Evolutionary conservation across 768 basidiomycete species (phyloP), one percentile per base, ranked within the genome.

Genomic region (Calocybe gangraenosa): DNA sequence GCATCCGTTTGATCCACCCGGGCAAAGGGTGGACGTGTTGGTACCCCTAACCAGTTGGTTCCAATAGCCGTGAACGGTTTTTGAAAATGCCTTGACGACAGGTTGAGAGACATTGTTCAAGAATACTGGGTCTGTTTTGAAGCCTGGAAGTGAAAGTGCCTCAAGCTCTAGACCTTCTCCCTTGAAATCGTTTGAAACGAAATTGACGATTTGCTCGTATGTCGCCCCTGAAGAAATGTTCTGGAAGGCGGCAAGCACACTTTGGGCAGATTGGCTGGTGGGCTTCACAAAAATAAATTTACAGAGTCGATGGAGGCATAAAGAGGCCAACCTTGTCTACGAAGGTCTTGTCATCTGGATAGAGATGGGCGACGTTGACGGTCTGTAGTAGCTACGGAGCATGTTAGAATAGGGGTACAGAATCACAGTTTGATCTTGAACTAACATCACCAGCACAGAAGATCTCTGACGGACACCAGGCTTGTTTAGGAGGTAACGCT

Each of bases 1-100:
- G 60, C 93, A 97, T 21, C 69, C 73, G 15, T 66, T 71, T 30
- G 65, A 48, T 20, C 68, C 75, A 9, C 65, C 62, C 5, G 49
- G 50, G 61, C 90, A 96, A 7, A 92, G 60, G 0, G 75, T 70
- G 1, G 82, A 78, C 14, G 71, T 56, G 52, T 95, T 92, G 3
- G 92, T 93, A 2, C 70, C 72, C 25, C 90, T 69, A 45, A 87
- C 83, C 6, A 97, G 76, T 43, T 84, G 76, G 0, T 77, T 73
- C 94, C 94, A 97, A 64, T 82, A 93, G 0, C 80, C 75, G 56
- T 95, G 80, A 3, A 96, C 94, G n/a, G 77, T 79, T 49, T 82
- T 71, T 14, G 87, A 65, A 65, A 83, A 97, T 3, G 79, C 85
- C 48, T 73, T 75, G 28, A 89, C 68, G 34, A 92, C 58, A 0